Evolutionary conservation across 805 yeast species (phyloP).

Genomic region (Nakazawaea siamensis): DNA sequence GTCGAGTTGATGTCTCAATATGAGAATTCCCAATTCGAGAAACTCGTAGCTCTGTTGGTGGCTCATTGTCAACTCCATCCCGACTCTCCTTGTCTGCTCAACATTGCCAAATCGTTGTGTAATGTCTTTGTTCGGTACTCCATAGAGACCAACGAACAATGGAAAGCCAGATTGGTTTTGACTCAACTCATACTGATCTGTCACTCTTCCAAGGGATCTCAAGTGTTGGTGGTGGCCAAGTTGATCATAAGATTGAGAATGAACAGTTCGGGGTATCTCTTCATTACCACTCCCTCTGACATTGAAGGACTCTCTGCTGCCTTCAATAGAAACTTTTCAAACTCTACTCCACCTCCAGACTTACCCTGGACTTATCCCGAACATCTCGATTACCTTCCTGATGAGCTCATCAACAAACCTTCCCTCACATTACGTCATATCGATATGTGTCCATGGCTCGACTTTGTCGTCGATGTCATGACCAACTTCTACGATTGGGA

Average conservation of each 20-base stretch:
- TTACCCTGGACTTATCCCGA: conserved; percentile 60
- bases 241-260: conserved; percentile 47
- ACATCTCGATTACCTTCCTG: conserved; percentile 37
- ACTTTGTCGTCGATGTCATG: conserved; percentile 38
- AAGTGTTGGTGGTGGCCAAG: conserved; percentile 42
- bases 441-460: conserved; percentile 32
- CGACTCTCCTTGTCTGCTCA: too few species aligned
- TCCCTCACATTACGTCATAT: conserved; percentile 17
- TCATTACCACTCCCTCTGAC: conserved; percentile 45
- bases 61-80: too few species aligned
- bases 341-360: conserved; percentile 16
- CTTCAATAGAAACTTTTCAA: conserved; percentile 35
- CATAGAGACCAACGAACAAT: too few species aligned
- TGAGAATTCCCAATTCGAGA: too few species aligned
- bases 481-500: conserved; percentile 61
- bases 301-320: conserved; percentile 60
- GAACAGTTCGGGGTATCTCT: conserved; percentile 34
- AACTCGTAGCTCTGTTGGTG: too few species aligned
- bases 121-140: too few species aligned
- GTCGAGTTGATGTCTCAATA: too few species aligned
- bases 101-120: too few species aligned
- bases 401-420: conserved; percentile 31
- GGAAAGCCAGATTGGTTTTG: too few species aligned
- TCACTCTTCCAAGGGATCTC: too few species aligned
- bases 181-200: too few species aligned